Base-by-base conservation (phyloP, 805 yeast genomes). In the Komagataella ulmi region DNA sequence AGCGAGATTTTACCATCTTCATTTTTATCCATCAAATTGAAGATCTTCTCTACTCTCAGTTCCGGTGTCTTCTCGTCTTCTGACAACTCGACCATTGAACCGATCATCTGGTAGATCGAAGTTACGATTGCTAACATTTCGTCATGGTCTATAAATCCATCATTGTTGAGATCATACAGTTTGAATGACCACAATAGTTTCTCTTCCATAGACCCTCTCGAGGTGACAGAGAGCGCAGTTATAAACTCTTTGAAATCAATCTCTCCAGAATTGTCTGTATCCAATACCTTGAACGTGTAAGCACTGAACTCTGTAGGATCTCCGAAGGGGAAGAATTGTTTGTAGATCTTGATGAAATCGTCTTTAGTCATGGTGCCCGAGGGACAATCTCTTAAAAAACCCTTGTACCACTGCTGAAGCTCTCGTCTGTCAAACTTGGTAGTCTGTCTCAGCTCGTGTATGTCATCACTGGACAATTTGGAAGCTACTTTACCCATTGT, bases 291-390 rank as follows among this genome's bases (percentile, higher is more conserved):
- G 68, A 93, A 93, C 14, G 95, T 83, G 58, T 83, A 85, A 53
- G 81, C 86, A 52, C 97, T 88, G 68, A 88, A 93, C 53, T 88
- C 91, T 3, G 85, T 79, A 1, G 99, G 97, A 61, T 91, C 96
- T 0, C 99, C 99, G 71, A 93, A 93, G 17, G 99, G 99, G 73
- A 93, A 93, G 66, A 91, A 93, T 62, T 93, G 98, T 64, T 88
- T 88, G 70, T 90, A 95, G 17, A 93, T 90, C 65, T 87, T 88
- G 57, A 85, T 81, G 65, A 93, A 88, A 62, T 93, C 98, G 49
- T 84, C 87, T 60, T 83, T 85, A 2, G 89, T 80, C 24, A 93
- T 72, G 63, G 84, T 90, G 1, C 98, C 98, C 40, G 80, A 74
- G 1, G 97, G 97, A 64, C 97, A 91, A 65, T 93, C 99, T 62